Conservation (phyloP, 768 basidiomycete species). For the Lentinula detonsa region DNA sequence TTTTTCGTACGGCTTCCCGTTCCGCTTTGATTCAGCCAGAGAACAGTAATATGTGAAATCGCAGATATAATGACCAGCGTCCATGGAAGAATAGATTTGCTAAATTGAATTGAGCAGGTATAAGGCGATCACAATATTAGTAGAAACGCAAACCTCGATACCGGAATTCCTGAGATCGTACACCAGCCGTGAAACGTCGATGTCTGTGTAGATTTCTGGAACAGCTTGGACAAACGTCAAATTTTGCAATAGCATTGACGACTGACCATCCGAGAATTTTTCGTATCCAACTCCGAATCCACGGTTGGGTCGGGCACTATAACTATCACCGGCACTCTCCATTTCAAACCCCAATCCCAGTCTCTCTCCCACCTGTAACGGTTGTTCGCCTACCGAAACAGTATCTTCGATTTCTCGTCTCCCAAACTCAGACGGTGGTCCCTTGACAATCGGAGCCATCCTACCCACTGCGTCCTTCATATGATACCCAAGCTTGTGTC, state of each 20-base stretch:
- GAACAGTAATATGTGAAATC: conserved; percentile 78
- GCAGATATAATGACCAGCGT: conserved; percentile 71
- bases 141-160: conserved; percentile 32
- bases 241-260: neutral
- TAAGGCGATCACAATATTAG: neutral
- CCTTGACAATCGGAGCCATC: conserved; percentile 44
- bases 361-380: conserved; percentile 17
- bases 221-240: no score
- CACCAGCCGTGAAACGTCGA: conserved; percentile 55
- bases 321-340: conserved; percentile 27
- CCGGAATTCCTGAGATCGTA: conserved; percentile 47
- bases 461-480: conserved; percentile 61
- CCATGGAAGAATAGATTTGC: conserved; percentile 69
- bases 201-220: conserved; percentile 46
- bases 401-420: conserved; percentile 28
- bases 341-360: conserved; percentile 32
- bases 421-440: conserved; percentile 33
- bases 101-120: conserved; percentile 17
- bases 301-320: conserved; percentile 28
- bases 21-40: conserved; percentile 59
- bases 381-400: conserved; percentile 12
- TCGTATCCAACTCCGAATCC: conserved; percentile 48
- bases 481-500: conserved; percentile 63
- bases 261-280: conserved; percentile 33
- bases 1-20: conserved; percentile 34